Evolutionary conservation across 2,329 filamentous ascomycete species (phyloP).

Genomic region (Fragosphaeria purpurea): DNA sequence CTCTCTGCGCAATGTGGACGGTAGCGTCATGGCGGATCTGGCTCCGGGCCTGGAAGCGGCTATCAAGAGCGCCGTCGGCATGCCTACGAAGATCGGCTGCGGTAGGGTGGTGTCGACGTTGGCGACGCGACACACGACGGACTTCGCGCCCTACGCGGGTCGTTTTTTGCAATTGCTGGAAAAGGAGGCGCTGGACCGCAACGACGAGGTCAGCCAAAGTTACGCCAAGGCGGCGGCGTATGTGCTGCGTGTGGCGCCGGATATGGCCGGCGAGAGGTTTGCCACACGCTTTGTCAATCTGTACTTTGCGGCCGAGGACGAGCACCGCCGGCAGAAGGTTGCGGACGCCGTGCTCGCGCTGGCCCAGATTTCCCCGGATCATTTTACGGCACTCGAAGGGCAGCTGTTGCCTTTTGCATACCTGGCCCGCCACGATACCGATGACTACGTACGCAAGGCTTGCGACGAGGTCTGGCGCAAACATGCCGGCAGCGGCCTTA

Average conservation of each 20-base stretch:
- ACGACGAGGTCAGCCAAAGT: constrained; percentile 83
- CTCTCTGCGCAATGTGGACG: constrained; percentile 75
- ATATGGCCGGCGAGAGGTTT: constrained; percentile 40
- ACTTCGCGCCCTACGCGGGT: constrained; percentile 67
- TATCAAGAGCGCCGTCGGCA: constrained; percentile 77
- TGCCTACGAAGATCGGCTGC: constrained; percentile 90
- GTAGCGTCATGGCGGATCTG: constrained; percentile 63
- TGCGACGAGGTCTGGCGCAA: constrained; percentile 83
- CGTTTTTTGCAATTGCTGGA: constrained; percentile 68
- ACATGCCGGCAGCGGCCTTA: constrained; percentile 75
- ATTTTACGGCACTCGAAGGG: constrained; percentile 67
- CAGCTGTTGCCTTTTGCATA: constrained; percentile 79
- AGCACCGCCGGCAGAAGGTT: constrained; percentile 61
- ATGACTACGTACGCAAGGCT: constrained; percentile 68
- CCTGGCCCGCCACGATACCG: constrained; percentile 73
- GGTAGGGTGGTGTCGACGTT: constrained; percentile 76
- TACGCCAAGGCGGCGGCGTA: constrained; percentile 86
- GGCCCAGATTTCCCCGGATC: constrained; percentile 79
- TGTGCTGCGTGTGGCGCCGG: constrained; percentile 52
- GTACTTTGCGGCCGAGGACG: constrained; percentile 76
- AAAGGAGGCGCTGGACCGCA: constrained; percentile 78
- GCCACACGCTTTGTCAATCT: constrained; percentile 49
- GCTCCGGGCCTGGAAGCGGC: constrained; percentile 63
- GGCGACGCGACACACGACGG: constrained; percentile 64
- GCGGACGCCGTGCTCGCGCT: constrained; percentile 76